A percentile compares a stretch with the other conserved stretches of the same genome.
Conservation (phyloP, 2,329 filamentous ascomycete genomes). For the Zymoseptoria crescenta region DNA sequence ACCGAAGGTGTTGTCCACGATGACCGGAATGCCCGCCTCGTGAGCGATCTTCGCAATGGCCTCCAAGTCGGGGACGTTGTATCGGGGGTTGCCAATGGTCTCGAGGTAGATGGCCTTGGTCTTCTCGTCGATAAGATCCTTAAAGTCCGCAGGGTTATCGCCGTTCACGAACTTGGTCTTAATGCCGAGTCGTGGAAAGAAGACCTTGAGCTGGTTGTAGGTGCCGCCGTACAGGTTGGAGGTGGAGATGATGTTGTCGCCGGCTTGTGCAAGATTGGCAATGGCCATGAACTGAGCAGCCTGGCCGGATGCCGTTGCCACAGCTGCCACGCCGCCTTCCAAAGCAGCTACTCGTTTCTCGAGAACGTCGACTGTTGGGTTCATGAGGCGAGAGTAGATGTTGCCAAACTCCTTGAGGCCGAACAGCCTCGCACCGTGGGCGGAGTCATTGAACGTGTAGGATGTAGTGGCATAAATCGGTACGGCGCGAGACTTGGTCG, state of each 20-base stretch:
- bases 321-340: slow-evolving; percentile 80
- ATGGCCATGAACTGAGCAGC: slow-evolving; percentile 89
- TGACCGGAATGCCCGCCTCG: slow-evolving; percentile 50
- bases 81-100: slow-evolving; percentile 86
- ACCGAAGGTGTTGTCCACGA: slow-evolving; percentile 91
- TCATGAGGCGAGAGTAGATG: slow-evolving; percentile 96
- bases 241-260: slow-evolving; percentile 90
- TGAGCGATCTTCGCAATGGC: slow-evolving; percentile 76
- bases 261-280: slow-evolving; percentile 70
- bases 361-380: slow-evolving; percentile 91
- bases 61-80: slow-evolving; percentile 88
- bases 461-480: slow-evolving; percentile 94
- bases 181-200: slow-evolving; percentile 79
- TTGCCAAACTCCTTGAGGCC: slow-evolving; percentile 95
- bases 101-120: slow-evolving; percentile 91
- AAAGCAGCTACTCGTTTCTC: slow-evolving; percentile 95
- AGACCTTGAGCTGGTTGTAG: slow-evolving; percentile 95
- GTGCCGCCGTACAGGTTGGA: slow-evolving; percentile 90
- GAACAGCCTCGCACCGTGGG: slow-evolving; percentile 89
- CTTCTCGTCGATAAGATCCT: slow-evolving; percentile 76
- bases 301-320: slow-evolving; percentile 80
- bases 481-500: slow-evolving; percentile 81
- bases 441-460: slow-evolving; percentile 90
- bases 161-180: slow-evolving; percentile 79
- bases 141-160: slow-evolving; percentile 71